Percentiles rank a stretch among this genome's conserved stretches.
These are phyloP conservation scores for Leccinum variicolor DNA, from an alignment of 768 basidiomycete genomes.

Conservation along the genomic window DNA sequence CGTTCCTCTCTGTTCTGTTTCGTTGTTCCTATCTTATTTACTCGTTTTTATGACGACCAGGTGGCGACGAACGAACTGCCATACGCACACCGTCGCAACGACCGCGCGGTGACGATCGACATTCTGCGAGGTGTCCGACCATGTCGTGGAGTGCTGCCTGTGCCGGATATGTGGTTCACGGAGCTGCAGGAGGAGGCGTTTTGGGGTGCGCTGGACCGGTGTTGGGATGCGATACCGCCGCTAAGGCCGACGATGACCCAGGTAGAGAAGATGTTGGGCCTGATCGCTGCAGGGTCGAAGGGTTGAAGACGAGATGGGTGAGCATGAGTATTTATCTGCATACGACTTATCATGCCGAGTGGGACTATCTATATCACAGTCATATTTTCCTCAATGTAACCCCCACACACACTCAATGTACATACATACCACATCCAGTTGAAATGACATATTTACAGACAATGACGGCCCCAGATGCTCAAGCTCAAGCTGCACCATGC, in stretches of 20 bases:
- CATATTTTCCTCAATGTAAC: background rate
- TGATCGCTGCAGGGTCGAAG: background rate
- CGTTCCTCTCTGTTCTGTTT: background rate
- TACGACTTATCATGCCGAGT: background rate
- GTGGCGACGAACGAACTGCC: conserved; percentile 50
- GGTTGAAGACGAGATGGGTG: background rate
- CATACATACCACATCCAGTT: background rate
- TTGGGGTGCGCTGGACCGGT: conserved; percentile 43
- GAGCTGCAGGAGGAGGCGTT: conserved; percentile 32
- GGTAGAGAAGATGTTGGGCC: conserved; percentile 20
- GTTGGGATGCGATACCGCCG: conserved; percentile 40
- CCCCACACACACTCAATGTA: background rate
- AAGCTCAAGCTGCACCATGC: background rate
- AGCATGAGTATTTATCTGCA: background rate
- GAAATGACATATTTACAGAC: background rate
- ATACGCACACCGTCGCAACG: conserved; percentile 51
- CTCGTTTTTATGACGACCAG: conserved; percentile 23
- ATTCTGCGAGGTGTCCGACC: conserved; percentile 52
- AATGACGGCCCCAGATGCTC: background rate
- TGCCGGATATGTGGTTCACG: conserved; percentile 15
- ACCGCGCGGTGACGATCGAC: conserved; percentile 54
- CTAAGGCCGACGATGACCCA: conserved; percentile 44
- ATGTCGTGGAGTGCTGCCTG: conserved; percentile 29
- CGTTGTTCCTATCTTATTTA: background rate
- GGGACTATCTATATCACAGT: background rate